These are phyloP conservation scores for Astrocystis sublimbata DNA, from an alignment of 495 filamentous ascomycete species.

Conservation along the genomic window DNA sequence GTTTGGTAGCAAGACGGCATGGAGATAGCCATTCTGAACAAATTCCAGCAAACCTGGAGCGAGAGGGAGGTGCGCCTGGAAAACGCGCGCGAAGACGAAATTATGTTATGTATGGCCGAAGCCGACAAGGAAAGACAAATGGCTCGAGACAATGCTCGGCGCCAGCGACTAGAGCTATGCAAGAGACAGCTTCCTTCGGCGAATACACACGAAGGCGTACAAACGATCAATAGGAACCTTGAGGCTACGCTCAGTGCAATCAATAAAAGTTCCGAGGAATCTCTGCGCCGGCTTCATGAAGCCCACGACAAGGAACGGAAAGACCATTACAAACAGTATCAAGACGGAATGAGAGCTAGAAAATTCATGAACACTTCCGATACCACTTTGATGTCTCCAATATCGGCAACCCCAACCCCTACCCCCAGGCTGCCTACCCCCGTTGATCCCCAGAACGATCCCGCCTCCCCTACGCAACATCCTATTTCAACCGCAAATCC, in stretches of 20 bases:
- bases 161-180: neutral
- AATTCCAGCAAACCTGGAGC: neutral
- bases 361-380: neutral
- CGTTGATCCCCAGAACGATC: no score
- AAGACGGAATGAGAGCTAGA: slow-evolving; percentile 8
- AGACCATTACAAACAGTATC: neutral
- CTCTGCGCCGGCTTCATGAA: neutral
- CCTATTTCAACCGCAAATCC: no score
- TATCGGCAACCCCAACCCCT: neutral
- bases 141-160: neutral
- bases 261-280: neutral
- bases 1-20: no score
- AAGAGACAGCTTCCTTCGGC: neutral
- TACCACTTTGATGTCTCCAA: neutral
- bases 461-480: no score
- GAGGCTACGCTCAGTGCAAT: neutral
- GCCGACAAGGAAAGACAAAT: neutral
- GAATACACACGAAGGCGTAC: neutral
- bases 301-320: neutral
- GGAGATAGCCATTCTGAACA: no score
- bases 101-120: neutral
- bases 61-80: neutral
- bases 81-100: slow-evolving; percentile 4
- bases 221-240: neutral
- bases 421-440: neutral